Percentiles rank a stretch among this genome's conserved stretches.
Evolutionary conservation across 441 rosid genomes (phyloP).

Genomic region (Macaranga tanarius): DNA sequence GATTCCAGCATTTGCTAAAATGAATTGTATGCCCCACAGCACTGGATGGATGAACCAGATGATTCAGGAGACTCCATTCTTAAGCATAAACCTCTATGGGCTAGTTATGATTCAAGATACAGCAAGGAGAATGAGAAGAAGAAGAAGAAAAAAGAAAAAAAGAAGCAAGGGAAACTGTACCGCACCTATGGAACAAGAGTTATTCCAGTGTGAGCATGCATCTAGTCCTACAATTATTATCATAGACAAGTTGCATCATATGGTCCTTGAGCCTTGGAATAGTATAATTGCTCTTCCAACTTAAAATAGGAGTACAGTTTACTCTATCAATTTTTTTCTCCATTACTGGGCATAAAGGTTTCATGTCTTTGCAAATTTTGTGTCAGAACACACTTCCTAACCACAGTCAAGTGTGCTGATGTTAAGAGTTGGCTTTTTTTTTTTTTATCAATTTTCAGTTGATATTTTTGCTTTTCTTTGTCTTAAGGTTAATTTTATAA

Average conservation of each 20-base stretch:
- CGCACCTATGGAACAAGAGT: constrained; percentile 97
- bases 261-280: neutral
- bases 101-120: constrained; percentile 50
- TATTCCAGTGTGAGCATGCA: constrained; percentile 82
- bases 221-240: constrained; percentile 21
- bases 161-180: constrained; percentile 70
- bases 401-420: no score
- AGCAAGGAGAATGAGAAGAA: constrained; percentile 57
- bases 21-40: constrained; percentile 41
- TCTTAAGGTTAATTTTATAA: neutral
- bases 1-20: constrained; percentile 17
- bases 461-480: neutral
- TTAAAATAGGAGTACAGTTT: neutral
- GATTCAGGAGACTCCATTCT: constrained; percentile 72
- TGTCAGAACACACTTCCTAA: neutral
- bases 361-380: neutral
- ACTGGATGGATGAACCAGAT: constrained; percentile 80
- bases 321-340: neutral
- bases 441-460: neutral
- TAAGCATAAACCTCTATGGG: constrained; percentile 96
- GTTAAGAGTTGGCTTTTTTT: neutral
- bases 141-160: constrained; percentile 46
- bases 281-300: neutral
- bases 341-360: neutral
- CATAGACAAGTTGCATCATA: constrained; percentile 9